Conservation (phyloP, 2,329 filamentous ascomycete species). For the Paecilomyces fulvus region DNA sequence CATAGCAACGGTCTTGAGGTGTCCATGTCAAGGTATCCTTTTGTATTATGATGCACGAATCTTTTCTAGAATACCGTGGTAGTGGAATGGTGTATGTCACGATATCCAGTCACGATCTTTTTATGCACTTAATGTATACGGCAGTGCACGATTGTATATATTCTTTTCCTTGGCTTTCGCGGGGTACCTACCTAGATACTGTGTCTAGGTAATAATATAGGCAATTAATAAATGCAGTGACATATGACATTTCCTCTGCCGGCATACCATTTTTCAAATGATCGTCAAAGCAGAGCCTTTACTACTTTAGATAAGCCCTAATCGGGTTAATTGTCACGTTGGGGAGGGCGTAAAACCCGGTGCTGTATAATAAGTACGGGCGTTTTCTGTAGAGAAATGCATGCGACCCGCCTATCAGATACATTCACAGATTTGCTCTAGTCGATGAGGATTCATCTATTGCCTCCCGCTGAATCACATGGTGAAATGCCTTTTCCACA, state of each 20-base stretch:
- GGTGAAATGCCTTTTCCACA: slow-evolving; percentile 31
- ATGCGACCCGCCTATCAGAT: no score
- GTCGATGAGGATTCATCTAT: neutral
- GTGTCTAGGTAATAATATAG: no score
- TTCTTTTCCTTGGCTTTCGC: neutral
- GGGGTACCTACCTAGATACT: no score
- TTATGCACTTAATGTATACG: neutral
- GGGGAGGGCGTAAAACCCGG: no score
- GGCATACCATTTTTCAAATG: no score
- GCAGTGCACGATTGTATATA: neutral
- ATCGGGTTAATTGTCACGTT: no score
- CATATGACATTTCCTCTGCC: no score
- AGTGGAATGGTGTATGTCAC: neutral
- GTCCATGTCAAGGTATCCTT: slow-evolving; percentile 17
- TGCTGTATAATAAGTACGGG: no score
- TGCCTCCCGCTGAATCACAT: neutral
- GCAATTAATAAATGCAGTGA: no score
- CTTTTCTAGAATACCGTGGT: neutral
- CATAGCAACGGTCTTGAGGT: slow-evolving; percentile 21
- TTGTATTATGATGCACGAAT: slow-evolving; percentile 4
- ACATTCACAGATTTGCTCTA: neutral
- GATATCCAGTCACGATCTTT: neutral
- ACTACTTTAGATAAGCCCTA: no score
- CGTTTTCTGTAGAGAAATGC: no score
- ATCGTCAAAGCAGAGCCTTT: no score